Evolutionary conservation across 2,329 filamentous ascomycete species (phyloP).

Genomic region (Mycocentrospora acerina): DNA sequence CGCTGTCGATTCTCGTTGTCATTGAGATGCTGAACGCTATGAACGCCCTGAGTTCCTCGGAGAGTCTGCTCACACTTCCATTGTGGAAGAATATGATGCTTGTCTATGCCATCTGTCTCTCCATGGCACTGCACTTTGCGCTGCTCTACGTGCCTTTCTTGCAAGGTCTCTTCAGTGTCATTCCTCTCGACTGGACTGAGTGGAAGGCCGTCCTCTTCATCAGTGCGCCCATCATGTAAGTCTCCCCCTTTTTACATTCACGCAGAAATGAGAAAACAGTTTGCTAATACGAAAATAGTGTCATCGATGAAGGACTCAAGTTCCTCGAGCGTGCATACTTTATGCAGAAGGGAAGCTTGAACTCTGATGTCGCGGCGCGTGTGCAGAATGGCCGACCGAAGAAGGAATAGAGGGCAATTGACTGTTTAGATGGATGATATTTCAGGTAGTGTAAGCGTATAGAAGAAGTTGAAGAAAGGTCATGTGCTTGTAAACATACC

Average conservation of each 20-base stretch:
- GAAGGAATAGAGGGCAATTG: slow-evolving; percentile 34
- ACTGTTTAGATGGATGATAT: too few relatives aligned
- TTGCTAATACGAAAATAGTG: slow-evolving; percentile 55
- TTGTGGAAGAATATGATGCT: slow-evolving; percentile 99
- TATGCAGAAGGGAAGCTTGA: slow-evolving; percentile 25
- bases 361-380: slow-evolving; percentile 5
- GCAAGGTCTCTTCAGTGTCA: slow-evolving; percentile 84
- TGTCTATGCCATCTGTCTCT: slow-evolving; percentile 88
- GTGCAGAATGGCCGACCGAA: slow-evolving; percentile 32
- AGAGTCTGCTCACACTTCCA: slow-evolving; percentile 88
- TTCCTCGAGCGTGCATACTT: slow-evolving; percentile 60
- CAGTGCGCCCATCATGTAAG: slow-evolving; percentile 90
- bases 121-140: slow-evolving; percentile 92
- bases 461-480: too few relatives aligned
- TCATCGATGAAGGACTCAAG: slow-evolving; percentile 85
- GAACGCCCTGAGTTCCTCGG: slow-evolving; percentile 94
- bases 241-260: slow-evolving; percentile 21
- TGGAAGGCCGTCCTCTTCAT: slow-evolving; percentile 91
- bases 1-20: slow-evolving; percentile 85
- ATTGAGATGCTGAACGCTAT: slow-evolving; percentile 99
- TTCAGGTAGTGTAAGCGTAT: too few relatives aligned
- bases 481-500: too few relatives aligned
- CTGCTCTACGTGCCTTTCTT: slow-evolving; percentile 90
- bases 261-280: slow-evolving; percentile 10
- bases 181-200: slow-evolving; percentile 81